Base-by-base conservation (phyloP, 2,329 filamentous ascomycete species). In the Claviceps pazoutovae region DNA sequence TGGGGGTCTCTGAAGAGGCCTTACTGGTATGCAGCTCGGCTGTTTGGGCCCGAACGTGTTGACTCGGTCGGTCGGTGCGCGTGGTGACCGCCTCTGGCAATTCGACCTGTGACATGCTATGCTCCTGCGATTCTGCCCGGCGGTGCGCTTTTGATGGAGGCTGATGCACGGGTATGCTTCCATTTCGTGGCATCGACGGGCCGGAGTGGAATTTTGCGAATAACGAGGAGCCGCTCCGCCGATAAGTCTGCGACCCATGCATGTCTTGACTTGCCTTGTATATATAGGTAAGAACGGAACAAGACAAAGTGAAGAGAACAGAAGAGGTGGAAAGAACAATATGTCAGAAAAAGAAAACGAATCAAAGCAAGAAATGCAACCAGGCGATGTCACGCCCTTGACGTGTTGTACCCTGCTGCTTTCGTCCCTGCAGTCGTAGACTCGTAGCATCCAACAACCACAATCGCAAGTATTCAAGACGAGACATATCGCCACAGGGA, bases 141-240 rank as follows among this genome's bases (percentile, higher is more conserved):
- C 67, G 65, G 5, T 17, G 39, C 8, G 2, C 14, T 5, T 16
- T 14, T 16, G 37, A 9, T 13, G 17, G 39, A 26, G 73, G 59
- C 17, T 57, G 56, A 2, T 39, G 39, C 14, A 23, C 44, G 47
- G 34, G 14, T 8, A 47, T 56, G 17, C 17, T 42, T 9, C 17
- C 17, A 52, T 19, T 60, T 58, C 46, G 50, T 1, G 64, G 60
- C 34, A 59, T 65, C n/a, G 66, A 64, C 34, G 61, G 51, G 2
- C 19, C n/a, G 1, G 39, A 42, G 57, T 64, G 73, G 21, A 75
- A 71, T 56, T 69, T 79, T 30, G 77, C 76, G 59, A 80, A 80
- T 54, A 80, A 71, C 54, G 77, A 80, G 63, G 80, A 78, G 54
- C 48, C 36, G 41, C 39, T 43, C 26, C 50, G 50, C 5, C 41